Base-by-base conservation (phyloP, 768 basidiomycete genomes). In the Suillus spraguei region DNA sequence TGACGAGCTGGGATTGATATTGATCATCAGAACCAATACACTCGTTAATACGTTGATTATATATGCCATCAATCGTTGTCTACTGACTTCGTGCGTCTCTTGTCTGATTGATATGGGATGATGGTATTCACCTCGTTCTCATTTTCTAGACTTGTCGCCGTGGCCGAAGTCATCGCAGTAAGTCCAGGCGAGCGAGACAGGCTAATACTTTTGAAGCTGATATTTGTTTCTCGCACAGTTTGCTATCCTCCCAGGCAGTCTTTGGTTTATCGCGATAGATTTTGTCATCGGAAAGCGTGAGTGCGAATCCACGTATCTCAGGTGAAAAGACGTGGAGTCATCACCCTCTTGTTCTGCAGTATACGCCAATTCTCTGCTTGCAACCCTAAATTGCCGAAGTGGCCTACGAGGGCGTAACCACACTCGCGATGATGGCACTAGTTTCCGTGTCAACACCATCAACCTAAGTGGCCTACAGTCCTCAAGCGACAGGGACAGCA, bases 41-140 rank as follows among this genome's bases (percentile, higher is more conserved):
- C 63, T 83, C 14, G 70, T 84, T 17, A 79, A 78, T 17, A 75
- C 71, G 2, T 70, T 84, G 32, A 84, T 83, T 5, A 68, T 84
- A 32, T 84, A 81, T 64, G 80, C 83, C 5, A 80, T 84, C 65
- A 83, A 83, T 64, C 82, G 82, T 6, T 83, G 82, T 61, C 63
- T 84, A 14, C 68, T 84, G 44, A 83, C 83, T 36, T 80, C 80
- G 82, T 83, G 64, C 60, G 81, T 72, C 4, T 16, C 24, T 56
- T 49, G 5, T 32, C 58, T 36, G 20, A 49, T 24, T 33, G 44
- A 33, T 32, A 36, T 44, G 32, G 14, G 35, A n/a, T 46, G 5
- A 42, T 32, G 24, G 17, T 41, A 17, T 4, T 28, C 42, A 35
- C 35, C 28, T 60, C 24, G 38, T 16, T 59, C n/a, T 59, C 58